These are phyloP conservation scores for Capsella rubella DNA, from an alignment of 441 rosid species.

Conservation along the genomic window DNA sequence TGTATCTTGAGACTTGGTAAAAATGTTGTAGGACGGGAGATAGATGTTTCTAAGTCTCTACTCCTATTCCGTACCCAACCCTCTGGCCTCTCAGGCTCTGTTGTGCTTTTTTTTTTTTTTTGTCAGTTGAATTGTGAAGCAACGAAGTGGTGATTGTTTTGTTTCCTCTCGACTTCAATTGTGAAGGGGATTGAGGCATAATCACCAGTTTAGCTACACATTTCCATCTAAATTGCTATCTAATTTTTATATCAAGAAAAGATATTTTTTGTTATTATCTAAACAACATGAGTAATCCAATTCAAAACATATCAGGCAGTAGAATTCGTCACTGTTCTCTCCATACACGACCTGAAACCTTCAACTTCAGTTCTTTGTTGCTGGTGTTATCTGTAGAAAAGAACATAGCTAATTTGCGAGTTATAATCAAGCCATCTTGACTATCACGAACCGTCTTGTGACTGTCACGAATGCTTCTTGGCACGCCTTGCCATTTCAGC, in stretches of 20 bases:
- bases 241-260: conserved; percentile 20
- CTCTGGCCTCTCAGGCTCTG: conserved; percentile 28
- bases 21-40: conserved; percentile 28
- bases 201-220: conserved; percentile 34
- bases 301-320: not conserved
- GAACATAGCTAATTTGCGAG: conserved; percentile 55
- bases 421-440: conserved; percentile 65
- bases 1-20: conserved; percentile 62
- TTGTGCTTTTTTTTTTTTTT: conserved; percentile 20
- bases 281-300: conserved; percentile 7
- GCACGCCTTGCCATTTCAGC: conserved; percentile 66
- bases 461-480: conserved; percentile 63
- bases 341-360: conserved; percentile 66
- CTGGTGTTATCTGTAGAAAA: conserved; percentile 51
- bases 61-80: conserved; percentile 28
- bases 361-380: conserved; percentile 62
- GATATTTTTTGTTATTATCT: conserved; percentile 1
- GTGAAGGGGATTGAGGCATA: conserved; percentile 30
- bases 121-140: conserved; percentile 40
- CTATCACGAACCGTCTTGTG: conserved; percentile 66
- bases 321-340: conserved; percentile 39
- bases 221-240: conserved; percentile 19
- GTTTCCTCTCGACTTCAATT: conserved; percentile 10
- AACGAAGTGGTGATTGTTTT: conserved; percentile 24
- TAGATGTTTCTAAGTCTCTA: conserved; percentile 31